These are phyloP conservation scores for Micromonas commoda DNA, from an alignment of 139 green algal species.

Conservation along the genomic window DNA sequence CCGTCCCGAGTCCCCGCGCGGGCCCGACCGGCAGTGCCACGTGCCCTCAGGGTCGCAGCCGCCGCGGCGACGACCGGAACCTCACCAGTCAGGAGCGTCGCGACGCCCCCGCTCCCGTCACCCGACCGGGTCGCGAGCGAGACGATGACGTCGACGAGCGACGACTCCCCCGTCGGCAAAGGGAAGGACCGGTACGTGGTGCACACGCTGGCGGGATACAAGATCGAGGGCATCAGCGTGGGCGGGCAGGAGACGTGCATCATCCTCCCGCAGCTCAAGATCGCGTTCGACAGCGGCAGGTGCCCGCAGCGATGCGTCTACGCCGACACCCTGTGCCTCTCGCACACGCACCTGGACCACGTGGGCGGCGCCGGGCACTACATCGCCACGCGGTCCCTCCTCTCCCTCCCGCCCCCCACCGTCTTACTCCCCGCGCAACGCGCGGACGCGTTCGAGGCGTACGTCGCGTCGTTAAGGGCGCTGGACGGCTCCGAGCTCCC, in stretches of 20 bases:
- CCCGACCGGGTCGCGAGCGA: background rate
- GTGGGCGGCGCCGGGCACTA: slow-evolving; percentile 51
- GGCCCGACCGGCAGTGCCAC: too few species aligned
- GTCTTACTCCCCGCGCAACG: slow-evolving; percentile 40
- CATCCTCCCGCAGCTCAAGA: slow-evolving; percentile 54
- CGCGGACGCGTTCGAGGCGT: slow-evolving; percentile 9
- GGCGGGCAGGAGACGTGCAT: slow-evolving; percentile 61
- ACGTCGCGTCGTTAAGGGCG: slow-evolving; percentile 26
- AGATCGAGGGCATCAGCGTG: slow-evolving; percentile 37
- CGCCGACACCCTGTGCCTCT: slow-evolving; percentile 51
- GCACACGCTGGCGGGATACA: slow-evolving; percentile 12
- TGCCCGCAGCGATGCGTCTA: slow-evolving; percentile 55
- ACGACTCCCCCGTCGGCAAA: background rate
- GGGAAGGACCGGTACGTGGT: background rate
- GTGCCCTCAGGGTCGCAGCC: background rate
- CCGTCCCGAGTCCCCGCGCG: background rate
- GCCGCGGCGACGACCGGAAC: too few species aligned
- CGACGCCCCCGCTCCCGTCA: background rate
- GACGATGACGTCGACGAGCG: too few species aligned
- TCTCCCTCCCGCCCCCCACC: slow-evolving; percentile 35
- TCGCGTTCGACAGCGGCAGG: slow-evolving; percentile 62
- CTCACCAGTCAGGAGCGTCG: too few species aligned
- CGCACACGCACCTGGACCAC: slow-evolving; percentile 70
- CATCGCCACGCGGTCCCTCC: slow-evolving; percentile 39
- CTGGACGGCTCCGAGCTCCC: slow-evolving; percentile 35